Evolutionary conservation across 805 yeast genomes (phyloP), one percentile per base, ranked within the genome.

Genomic region (Saturnispora galanensis): DNA sequence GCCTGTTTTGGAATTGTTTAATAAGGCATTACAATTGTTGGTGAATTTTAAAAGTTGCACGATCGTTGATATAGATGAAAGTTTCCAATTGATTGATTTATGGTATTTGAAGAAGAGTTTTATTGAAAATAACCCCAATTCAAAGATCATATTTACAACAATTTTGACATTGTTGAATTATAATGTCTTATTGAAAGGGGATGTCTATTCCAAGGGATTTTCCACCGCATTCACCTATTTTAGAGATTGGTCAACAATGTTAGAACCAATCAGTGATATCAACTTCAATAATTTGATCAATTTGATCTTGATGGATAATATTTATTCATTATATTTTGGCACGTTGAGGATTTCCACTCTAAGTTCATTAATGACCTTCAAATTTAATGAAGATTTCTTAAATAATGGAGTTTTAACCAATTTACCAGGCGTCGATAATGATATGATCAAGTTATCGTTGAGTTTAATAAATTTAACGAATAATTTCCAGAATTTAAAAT

Each of bases 181-280:
- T 53, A 62, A 77, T 9, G 68, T 79, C 9, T 62, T 79, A 2
- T 63, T 79, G 35, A 72, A 78, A 18, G 88, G 89, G 0, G 76
- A 74, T 42, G 68, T 71, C 31, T 77, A 74, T 53, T 74, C 84
- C 6, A 62, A 77, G 34, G 79, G 81, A 1, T 65, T 82, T 28
- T 69, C 77, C 3, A 64, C 72, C 46, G 66, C 81, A 1, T 67
- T 71, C 11, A 63, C 79, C 1, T 67, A 78, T 11, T 74, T 79
- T 54, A 76, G 76, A 56, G 86, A 79, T 52, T 72, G 77, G 58
- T 71, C 71, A 49, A 59, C 81, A 8, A 67, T 68, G 56, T 55
- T 72, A 55, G 57, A 55, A 4, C 54, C 54, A 9, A 38, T 47
- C 21, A 50, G 50, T 11, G 52, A 53, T 26, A 42, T 51, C 7